phyloP scores from a whole-genome alignment of 83 land plant genomes.

The Thuja plicata region DNA sequence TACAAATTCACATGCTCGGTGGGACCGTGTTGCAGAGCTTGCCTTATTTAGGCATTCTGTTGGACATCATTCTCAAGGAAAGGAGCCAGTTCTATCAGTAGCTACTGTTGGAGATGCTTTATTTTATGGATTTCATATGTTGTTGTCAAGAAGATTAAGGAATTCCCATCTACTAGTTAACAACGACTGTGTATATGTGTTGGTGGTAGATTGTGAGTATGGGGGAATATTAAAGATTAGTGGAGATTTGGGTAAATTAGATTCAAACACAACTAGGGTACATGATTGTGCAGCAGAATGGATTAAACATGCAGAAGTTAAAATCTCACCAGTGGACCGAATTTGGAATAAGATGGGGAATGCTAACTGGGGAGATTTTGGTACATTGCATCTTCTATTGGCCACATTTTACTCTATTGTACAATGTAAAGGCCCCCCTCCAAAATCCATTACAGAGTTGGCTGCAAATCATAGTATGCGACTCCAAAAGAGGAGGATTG shows the following conservation, averaged over 20 bases:
- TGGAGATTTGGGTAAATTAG: constrained; percentile 64
- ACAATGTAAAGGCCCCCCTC: constrained; percentile 71
- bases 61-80: constrained; percentile 24
- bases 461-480: constrained; percentile 67
- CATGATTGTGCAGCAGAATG: constrained; percentile 67
- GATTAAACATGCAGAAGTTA: constrained; percentile 56
- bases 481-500: constrained; percentile 66
- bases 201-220: constrained; percentile 59
- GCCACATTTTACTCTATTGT: constrained; percentile 65
- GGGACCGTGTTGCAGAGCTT: constrained; percentile 69
- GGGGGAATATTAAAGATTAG: constrained; percentile 73
- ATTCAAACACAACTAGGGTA: constrained; percentile 35
- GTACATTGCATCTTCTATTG: constrained; percentile 48
- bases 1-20: constrained; percentile 31
- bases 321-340: constrained; percentile 46
- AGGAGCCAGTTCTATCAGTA: constrained; percentile 31
- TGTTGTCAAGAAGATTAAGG: constrained; percentile 57
- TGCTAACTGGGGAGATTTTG: constrained; percentile 63
- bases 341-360: constrained; percentile 63
- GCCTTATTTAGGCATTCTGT: constrained; percentile 52
- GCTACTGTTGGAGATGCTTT: constrained; percentile 62
- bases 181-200: constrained; percentile 55
- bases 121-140: constrained; percentile 73
- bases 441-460: constrained; percentile 57
- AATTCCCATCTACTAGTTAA: constrained; percentile 22